Evolutionary conservation across 2,329 filamentous ascomycete genomes (phyloP), one percentile per base, ranked within the genome.

Genomic region (Trichoderma sp.): DNA sequence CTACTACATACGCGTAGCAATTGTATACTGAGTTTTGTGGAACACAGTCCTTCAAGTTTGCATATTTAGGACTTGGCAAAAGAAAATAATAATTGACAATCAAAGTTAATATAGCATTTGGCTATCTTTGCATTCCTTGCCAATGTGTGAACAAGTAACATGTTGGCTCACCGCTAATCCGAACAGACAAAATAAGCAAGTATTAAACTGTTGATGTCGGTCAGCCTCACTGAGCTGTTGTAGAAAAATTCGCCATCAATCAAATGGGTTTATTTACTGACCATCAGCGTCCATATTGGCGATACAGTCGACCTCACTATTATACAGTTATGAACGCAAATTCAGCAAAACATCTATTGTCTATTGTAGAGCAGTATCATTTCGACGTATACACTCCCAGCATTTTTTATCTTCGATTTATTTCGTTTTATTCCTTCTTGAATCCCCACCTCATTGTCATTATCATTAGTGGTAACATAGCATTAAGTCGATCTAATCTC

Each of bases 131-230:
- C 14, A 16, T 39, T 16, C 1, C 1, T n/a, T 4, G n/a, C 43
- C 5, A 4, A 4, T 46, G 8, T 1, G n/a, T 46, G 7, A 2
- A 21, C 8, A 4, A 11, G n/a, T 10, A 21, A 10, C 11, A 0
- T 46, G 18, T 4, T 10, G 11, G 7, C n/a, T 46, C n/a, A n/a
- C 43, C 18, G 7, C 2, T n/a, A n/a, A n/a, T 7, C 18, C 1
- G 18, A n/a, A 8, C 39, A 21, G 7, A 18, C 39, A 32, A n/a
- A n/a, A n/a, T n/a, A n/a, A n/a, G n/a, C n/a, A n/a, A n/a, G n/a
- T n/a, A n/a, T n/a, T n/a, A n/a, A n/a, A n/a, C n/a, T n/a, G n/a
- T n/a, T n/a, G n/a, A n/a, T n/a, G n/a, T n/a, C n/a, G n/a, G n/a
- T n/a, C n/a, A n/a, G n/a, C n/a, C n/a, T n/a, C n/a, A n/a, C n/a